Evolutionary conservation across 2,329 filamentous ascomycete genomes (phyloP), one percentile per base, ranked within the genome.

Genomic region (Trichoderma atroviride): DNA sequence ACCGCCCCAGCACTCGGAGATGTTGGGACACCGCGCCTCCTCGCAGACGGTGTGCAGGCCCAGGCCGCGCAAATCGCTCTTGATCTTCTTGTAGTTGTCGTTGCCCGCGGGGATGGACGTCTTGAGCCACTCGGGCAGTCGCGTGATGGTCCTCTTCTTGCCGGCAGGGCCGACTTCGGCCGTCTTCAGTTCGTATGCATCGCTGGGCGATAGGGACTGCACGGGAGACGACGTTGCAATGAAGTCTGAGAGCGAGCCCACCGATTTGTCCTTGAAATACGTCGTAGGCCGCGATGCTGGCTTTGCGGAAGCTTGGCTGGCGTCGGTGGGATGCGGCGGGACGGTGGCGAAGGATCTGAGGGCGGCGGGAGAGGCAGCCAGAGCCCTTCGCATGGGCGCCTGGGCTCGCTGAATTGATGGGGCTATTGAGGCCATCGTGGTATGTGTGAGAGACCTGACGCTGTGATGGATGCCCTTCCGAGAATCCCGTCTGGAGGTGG

Each of bases 1-100:
- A 40, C 96, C 96, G 71, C 96, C 96, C 96, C 96, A 99, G 84
- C 96, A 99, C 79, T 98, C 95, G 72, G 92, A 94, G 71, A 99
- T 97, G 81, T 99, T 99, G 71, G 96, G 96, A 81, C 96, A 99
- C 73, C 94, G 89, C 1, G 96, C 96, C 83, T 99, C 96, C 82
- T 99, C 96, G 81, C 96, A 99, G 19, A 99, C 96, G 5, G 96
- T 99, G 80, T 97, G 94, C 69, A 99, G 84, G 69, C 92, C 92
- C 70, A 99, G 83, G 0, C 96, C 96, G 43, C 96, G 88, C 73
- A 99, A 83, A 80, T 99, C 96, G 72, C 91, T 90, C 85, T 97
- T 97, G 81, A 99, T 97, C 77, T 93, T 92, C 83, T 96, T 96
- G 85, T 91, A 97, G 82, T 96, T 96, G 69, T 84, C 81, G 78